Percentiles rank a stretch among this genome's conserved stretches.
Evolutionary conservation across 352 stramenopile genomes (phyloP).

Genomic region (Pythium biforme): DNA sequence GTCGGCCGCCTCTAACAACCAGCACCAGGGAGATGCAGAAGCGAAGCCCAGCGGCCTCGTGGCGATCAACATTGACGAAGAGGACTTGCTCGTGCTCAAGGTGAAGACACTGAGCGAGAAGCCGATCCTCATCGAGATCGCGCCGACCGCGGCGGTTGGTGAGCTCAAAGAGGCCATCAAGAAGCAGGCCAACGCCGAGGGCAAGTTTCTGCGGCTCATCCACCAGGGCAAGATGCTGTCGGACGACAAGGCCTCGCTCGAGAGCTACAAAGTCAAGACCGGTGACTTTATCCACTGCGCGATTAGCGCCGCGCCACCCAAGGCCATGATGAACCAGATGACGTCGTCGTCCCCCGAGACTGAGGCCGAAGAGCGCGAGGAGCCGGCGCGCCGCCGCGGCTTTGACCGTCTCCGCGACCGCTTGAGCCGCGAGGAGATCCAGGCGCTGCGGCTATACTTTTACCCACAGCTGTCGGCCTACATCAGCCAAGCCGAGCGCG

Average conservation of each 20-base stretch:
- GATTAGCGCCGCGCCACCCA: slow-evolving; percentile 76
- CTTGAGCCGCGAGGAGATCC: slow-evolving; percentile 83
- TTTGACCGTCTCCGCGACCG: slow-evolving; percentile 81
- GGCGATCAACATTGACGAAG: slow-evolving; percentile 54
- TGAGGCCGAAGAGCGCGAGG: slow-evolving; percentile 59
- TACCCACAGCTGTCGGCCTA: slow-evolving; percentile 84
- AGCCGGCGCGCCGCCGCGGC: slow-evolving; percentile 50
- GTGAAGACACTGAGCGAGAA: slow-evolving; percentile 88
- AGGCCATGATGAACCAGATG: slow-evolving; percentile 77
- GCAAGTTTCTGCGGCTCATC: slow-evolving; percentile 85
- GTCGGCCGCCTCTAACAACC: slow-evolving; percentile 1
- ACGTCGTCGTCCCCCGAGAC: slow-evolving; percentile 34
- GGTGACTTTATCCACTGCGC: slow-evolving; percentile 88
- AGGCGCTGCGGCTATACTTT: slow-evolving; percentile 83
- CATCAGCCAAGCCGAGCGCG: slow-evolving; percentile 77
- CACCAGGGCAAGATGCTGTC: slow-evolving; percentile 89
- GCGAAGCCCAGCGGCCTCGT: slow-evolving; percentile 27
- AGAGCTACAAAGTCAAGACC: slow-evolving; percentile 73
- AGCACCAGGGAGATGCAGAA: slow-evolving; percentile 6
- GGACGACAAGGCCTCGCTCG: slow-evolving; percentile 72
- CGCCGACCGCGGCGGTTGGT: slow-evolving; percentile 49
- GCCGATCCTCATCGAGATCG: slow-evolving; percentile 75
- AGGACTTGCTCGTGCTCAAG: slow-evolving; percentile 65
- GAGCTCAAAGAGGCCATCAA: slow-evolving; percentile 80
- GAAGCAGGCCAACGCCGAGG: slow-evolving; percentile 67